A percentile compares a stretch with the other conserved stretches of the same genome.
These are phyloP conservation scores for Beauveria sp. DNA, from an alignment of 2,329 filamentous ascomycete genomes.

Conservation along the genomic window DNA sequence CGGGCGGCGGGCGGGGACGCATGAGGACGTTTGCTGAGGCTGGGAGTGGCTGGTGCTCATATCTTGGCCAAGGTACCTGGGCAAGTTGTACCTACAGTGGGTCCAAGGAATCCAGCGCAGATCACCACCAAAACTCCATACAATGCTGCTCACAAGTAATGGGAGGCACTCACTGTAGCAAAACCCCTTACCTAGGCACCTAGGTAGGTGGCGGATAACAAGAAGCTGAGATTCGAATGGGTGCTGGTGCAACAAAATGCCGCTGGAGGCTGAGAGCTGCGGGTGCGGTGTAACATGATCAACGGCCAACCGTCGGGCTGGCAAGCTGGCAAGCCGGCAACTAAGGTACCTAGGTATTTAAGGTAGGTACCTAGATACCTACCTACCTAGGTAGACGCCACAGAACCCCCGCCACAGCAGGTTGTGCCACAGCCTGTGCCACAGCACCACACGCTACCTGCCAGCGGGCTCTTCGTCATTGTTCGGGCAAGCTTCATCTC, in stretches of 20 bases:
- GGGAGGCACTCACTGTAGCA: too few species aligned
- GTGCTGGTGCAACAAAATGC: background rate
- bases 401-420: background rate
- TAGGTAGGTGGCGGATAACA: background rate
- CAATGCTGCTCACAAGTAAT: too few species aligned
- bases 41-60: background rate
- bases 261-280: background rate
- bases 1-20: background rate
- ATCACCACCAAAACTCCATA: too few species aligned
- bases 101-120: too few species aligned
- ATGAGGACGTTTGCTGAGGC: background rate
- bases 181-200: background rate
- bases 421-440: constrained; percentile 14
- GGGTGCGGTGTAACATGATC: background rate
- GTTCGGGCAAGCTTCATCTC: constrained; percentile 1
- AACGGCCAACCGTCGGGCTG: background rate
- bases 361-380: background rate
- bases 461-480: constrained; percentile 2
- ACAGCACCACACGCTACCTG: too few species aligned
- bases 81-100: too few species aligned
- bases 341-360: background rate
- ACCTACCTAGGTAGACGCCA: background rate
- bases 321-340: background rate
- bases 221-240: background rate
- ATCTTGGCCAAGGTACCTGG: constrained; percentile 7